phyloP scores from a whole-genome alignment of 2,329 filamentous ascomycete genomes.

The Fusarium sp. region DNA sequence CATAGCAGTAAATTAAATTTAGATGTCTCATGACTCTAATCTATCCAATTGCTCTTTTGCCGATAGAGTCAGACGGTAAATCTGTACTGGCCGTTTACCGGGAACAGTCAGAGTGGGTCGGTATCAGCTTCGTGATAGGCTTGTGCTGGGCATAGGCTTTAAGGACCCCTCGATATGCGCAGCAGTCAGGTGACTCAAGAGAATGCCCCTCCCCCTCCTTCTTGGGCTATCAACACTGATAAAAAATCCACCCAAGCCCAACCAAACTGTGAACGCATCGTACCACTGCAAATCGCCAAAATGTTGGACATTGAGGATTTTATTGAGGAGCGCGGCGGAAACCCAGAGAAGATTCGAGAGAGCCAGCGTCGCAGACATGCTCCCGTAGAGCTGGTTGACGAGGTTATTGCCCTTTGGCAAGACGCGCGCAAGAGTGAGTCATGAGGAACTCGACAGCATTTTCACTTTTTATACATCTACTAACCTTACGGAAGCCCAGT shows the following conservation, averaged over 20 bases:
- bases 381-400: slow-evolving; percentile 85
- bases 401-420: slow-evolving; percentile 87
- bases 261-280: slow-evolving; percentile 28
- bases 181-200: slow-evolving; percentile 40
- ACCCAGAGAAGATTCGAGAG: slow-evolving; percentile 91
- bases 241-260: slow-evolving; percentile 41
- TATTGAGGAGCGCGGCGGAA: slow-evolving; percentile 86
- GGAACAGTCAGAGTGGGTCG: not conserved
- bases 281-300: slow-evolving; percentile 40
- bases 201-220: slow-evolving; percentile 46
- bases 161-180: slow-evolving; percentile 27
- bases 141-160: not conserved
- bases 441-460: slow-evolving; percentile 13
- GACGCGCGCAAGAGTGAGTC: slow-evolving; percentile 77
- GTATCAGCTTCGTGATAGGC: not conserved
- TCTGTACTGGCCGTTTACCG: not conserved
- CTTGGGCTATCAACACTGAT: slow-evolving; percentile 38
- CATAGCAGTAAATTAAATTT: too few relatives aligned
- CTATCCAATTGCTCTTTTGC: not conserved
- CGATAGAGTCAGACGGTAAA: not conserved
- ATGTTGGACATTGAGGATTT: slow-evolving; percentile 86
- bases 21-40: too few relatives aligned
- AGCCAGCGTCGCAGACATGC: slow-evolving; percentile 87
- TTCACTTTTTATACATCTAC: slow-evolving; percentile 3
- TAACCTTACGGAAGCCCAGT: slow-evolving; percentile 63